A percentile compares a stretch with the other conserved stretches of the same genome.
phyloP scores from a whole-genome alignment of 192 early-diverging fungal genomes.

The Coemansia sp. region DNA sequence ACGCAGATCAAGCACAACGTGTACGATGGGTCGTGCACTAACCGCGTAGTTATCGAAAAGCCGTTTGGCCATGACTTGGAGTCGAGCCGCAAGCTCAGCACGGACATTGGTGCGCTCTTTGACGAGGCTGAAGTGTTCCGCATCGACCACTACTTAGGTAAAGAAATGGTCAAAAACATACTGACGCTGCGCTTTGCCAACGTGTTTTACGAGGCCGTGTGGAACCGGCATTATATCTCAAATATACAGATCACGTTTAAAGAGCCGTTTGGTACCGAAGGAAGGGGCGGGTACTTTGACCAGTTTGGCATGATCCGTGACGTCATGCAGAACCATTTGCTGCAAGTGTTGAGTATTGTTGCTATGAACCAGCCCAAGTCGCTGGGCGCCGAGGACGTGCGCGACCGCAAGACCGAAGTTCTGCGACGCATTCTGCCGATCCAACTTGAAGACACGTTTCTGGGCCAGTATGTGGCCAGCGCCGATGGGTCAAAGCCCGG shows the following conservation, averaged over 20 bases:
- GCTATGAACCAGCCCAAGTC: conserved; percentile 96
- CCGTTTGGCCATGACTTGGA: conserved; percentile 95
- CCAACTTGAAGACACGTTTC: conserved; percentile 75
- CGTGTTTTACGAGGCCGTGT: conserved; percentile 88
- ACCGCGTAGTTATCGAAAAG: conserved; percentile 95
- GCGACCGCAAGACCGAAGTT: conserved; percentile 94
- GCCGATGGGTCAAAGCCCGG: conserved; percentile 81
- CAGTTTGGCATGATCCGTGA: conserved; percentile 99
- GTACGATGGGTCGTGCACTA: conserved; percentile 65
- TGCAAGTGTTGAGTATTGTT: conserved; percentile 91
- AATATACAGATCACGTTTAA: conserved; percentile 99
- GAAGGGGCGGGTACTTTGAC: conserved; percentile 98
- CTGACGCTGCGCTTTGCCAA: conserved; percentile 94
- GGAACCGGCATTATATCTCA: conserved; percentile 84
- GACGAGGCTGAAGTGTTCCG: conserved; percentile 94
- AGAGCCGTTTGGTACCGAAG: conserved; percentile 95
- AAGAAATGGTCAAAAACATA: conserved; percentile 99
- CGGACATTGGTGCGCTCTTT: conserved; percentile 75
- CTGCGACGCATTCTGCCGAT: conserved; percentile 80
- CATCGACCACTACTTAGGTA: conserved; percentile 98
- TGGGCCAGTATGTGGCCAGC: conserved; percentile 87
- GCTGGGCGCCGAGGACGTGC: conserved; percentile 86
- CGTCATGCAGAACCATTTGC: conserved; percentile 90
- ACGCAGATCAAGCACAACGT: conserved; percentile 68
- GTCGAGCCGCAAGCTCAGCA: conserved; percentile 71